These are phyloP conservation scores for Scutellaria baicalensis DNA, from an alignment of 257 asterid species.

Conservation along the genomic window DNA sequence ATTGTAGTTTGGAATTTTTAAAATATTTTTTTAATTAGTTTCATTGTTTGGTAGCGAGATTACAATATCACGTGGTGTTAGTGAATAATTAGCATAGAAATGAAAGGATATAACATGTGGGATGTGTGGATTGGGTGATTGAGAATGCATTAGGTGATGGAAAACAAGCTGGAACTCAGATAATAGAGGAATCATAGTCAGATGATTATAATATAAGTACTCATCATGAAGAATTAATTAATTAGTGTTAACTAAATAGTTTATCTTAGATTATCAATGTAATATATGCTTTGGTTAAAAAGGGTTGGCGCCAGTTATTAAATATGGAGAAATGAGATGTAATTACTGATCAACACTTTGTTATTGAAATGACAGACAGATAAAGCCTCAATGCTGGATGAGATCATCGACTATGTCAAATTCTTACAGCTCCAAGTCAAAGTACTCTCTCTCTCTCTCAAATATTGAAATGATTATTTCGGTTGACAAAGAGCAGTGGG, in stretches of 20 bases:
- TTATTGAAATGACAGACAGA: slow-evolving; percentile 78
- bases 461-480: slow-evolving; percentile 20
- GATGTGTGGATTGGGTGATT: slow-evolving; percentile 21
- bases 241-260: not conserved
- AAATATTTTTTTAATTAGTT: not conserved
- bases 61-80: slow-evolving; percentile 20
- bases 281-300: not conserved
- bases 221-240: slow-evolving; percentile 7
- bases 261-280: not conserved
- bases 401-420: slow-evolving; percentile 94
- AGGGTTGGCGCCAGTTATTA: not conserved
- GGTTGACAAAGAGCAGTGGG: slow-evolving; percentile 27
- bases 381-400: slow-evolving; percentile 96
- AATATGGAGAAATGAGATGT: slow-evolving; percentile 9
- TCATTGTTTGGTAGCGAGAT: not conserved
- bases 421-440: slow-evolving; percentile 98
- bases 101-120: slow-evolving; percentile 11
- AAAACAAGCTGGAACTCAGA: slow-evolving; percentile 27
- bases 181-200: slow-evolving; percentile 32
- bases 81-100: slow-evolving; percentile 14
- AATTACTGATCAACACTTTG: slow-evolving; percentile 16
- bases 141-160: slow-evolving; percentile 34
- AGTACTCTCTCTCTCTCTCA: slow-evolving; percentile 30
- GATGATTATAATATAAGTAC: slow-evolving; percentile 21
- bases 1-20: no score